Evolutionary conservation across 2,329 filamentous ascomycete species (phyloP), one percentile per base, ranked within the genome.

Genomic region (Tolypocladium pustulatum): DNA sequence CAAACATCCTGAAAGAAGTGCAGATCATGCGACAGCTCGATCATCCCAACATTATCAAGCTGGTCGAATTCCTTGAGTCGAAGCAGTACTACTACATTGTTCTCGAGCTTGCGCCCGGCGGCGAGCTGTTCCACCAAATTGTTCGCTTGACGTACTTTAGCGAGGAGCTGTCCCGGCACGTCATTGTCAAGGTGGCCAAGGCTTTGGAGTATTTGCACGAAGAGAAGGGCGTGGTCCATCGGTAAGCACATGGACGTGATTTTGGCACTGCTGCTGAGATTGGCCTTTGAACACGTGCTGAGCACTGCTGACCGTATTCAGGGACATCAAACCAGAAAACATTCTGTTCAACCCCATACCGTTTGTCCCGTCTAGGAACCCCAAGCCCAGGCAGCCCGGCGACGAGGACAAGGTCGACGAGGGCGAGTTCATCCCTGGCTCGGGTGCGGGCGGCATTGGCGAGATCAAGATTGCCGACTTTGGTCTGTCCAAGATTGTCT

Each of bases 251-350:
- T 38, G 40, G 17, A 36, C 8, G 8, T 22, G n/a, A 34, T n/a
- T n/a, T 49, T 34, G 34, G 49, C 56, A 32, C 41, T 20, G 41
- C n/a, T 49, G 30, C 20, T 6, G 22, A 20, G 55, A 25, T 8
- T 5, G 30, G 8, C 5, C 27, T 25, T n/a, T 22, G 38, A 15
- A 36, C 0, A n/a, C 22, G 25, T 27, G 2, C 32, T 30, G 22
- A 41, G 38, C 34, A 10, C 10, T 27, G 40, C 57, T 55, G 36
- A 54, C n/a, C 15, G 6, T 9, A 10, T 49, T 3, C 43, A 97
- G 91, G 73, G 92, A 97, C 71, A 99, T 99, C 76, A 99, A 99
- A 75, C 94, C 94, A 0, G 94, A 99, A 74, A 99, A 99, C 69
- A 85, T 99, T 58, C 79, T 99, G 3, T 99, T 97, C 75, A 90